phyloP scores from a whole-genome alignment of 345 rosid genomes.

The Bruguiera sexangula region DNA sequence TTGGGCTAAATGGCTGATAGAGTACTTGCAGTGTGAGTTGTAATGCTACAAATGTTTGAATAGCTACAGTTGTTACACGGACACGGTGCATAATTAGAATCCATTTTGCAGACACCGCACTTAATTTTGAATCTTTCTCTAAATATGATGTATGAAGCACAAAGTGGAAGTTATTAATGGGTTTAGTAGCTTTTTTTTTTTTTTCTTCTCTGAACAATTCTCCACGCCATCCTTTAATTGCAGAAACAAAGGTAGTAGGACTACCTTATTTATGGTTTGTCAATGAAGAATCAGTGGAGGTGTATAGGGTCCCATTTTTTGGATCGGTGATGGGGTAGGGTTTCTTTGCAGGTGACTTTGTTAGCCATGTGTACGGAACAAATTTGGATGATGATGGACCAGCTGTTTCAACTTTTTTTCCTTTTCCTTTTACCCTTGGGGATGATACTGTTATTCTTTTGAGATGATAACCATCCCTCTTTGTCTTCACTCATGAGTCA shows the following conservation, averaged over 20 bases:
- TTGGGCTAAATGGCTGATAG: too few species aligned
- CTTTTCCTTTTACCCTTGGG: neutral
- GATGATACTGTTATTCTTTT: neutral
- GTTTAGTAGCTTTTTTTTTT: too few species aligned
- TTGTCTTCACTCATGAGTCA: conserved; percentile 2
- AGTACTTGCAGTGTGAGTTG: neutral
- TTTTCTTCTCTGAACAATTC: too few species aligned
- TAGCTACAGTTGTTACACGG: neutral
- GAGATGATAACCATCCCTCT: neutral
- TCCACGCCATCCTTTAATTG: too few species aligned
- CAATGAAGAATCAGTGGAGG: too few species aligned
- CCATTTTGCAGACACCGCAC: neutral
- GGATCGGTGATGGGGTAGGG: too few species aligned
- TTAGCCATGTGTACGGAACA: neutral
- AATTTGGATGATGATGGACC: neutral
- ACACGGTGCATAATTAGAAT: neutral
- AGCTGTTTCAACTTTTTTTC: neutral
- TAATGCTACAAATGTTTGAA: neutral
- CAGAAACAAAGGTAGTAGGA: too few species aligned
- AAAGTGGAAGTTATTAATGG: too few species aligned
- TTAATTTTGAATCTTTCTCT: neutral
- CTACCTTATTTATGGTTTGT: too few species aligned
- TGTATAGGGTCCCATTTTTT: too few species aligned
- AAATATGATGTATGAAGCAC: too few species aligned
- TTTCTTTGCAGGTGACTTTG: too few species aligned